Evolutionary conservation across 2,329 filamentous ascomycete species (phyloP).

Genomic region (Diaporthe citriasiana): DNA sequence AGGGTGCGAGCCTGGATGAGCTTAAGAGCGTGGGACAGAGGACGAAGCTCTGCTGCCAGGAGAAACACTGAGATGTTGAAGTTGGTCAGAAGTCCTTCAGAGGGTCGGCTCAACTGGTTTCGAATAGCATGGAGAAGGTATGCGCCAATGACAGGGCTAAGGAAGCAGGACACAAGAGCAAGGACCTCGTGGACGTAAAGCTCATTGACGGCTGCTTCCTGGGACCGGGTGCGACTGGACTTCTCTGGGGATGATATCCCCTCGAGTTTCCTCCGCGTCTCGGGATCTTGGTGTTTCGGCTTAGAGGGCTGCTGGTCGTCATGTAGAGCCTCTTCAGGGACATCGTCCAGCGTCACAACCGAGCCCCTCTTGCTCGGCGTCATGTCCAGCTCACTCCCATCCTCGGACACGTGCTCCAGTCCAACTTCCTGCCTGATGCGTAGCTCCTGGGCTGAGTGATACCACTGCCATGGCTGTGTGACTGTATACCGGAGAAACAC

Average conservation of each 20-base stretch:
- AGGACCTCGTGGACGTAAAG: slow-evolving; percentile 81
- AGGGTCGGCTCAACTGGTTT: slow-evolving; percentile 83
- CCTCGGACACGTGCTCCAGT: slow-evolving; percentile 59
- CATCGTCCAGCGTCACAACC: slow-evolving; percentile 55
- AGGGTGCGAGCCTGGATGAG: slow-evolving; percentile 84
- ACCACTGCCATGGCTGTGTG: slow-evolving; percentile 89
- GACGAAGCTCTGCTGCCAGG: slow-evolving; percentile 87
- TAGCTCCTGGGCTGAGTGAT: slow-evolving; percentile 77
- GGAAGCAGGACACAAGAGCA: slow-evolving; percentile 83
- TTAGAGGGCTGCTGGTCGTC: slow-evolving; percentile 42
- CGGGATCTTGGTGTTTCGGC: slow-evolving; percentile 28
- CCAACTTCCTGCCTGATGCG: slow-evolving; percentile 65
- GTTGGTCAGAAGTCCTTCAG: slow-evolving; percentile 89
- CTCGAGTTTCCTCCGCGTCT: slow-evolving; percentile 14
- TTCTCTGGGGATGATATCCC: background rate
- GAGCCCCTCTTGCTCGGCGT: slow-evolving; percentile 46
- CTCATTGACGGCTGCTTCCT: slow-evolving; percentile 66
- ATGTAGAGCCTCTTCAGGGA: slow-evolving; percentile 50
- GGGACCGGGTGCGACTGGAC: slow-evolving; percentile 44
- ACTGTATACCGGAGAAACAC: slow-evolving; percentile 95
- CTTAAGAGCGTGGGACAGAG: slow-evolving; percentile 84
- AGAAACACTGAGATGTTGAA: slow-evolving; percentile 95
- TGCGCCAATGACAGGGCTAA: slow-evolving; percentile 83
- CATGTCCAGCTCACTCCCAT: slow-evolving; percentile 48
- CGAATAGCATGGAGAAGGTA: slow-evolving; percentile 87